Conservation (phyloP, 805 yeast genomes). For the Nakazawaea populi region DNA sequence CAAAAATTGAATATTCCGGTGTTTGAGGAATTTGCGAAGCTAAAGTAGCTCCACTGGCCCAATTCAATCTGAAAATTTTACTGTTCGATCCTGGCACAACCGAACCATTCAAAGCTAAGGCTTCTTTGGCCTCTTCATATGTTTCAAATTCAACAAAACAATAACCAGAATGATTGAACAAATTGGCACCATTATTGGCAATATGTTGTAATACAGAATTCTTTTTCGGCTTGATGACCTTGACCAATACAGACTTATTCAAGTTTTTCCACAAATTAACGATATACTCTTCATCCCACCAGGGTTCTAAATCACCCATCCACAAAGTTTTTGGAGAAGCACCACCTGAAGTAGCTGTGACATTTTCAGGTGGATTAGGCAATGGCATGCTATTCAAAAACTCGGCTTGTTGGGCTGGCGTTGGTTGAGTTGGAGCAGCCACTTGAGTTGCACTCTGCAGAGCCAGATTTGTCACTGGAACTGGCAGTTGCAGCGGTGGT, state of each 20-base stretch:
- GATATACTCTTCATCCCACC: slow-evolving; percentile 62
- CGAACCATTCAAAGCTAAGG: slow-evolving; percentile 60
- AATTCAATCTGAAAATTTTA: slow-evolving; percentile 66
- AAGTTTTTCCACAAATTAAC: slow-evolving; percentile 55
- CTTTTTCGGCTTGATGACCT: slow-evolving; percentile 48
- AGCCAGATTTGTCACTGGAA: background rate
- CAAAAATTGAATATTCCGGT: slow-evolving; percentile 73
- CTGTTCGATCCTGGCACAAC: slow-evolving; percentile 52
- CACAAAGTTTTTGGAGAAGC: slow-evolving; percentile 66
- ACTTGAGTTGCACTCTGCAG: background rate
- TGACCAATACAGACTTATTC: slow-evolving; percentile 54
- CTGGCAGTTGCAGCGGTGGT: background rate
- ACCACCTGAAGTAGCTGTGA: slow-evolving; percentile 33
- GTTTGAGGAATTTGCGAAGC: slow-evolving; percentile 64
- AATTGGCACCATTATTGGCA: slow-evolving; percentile 14
- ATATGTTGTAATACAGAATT: slow-evolving; percentile 29
- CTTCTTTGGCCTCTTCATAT: slow-evolving; percentile 65
- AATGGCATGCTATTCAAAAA: slow-evolving; percentile 22
- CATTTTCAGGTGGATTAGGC: slow-evolving; percentile 50
- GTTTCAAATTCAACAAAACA: slow-evolving; percentile 73
- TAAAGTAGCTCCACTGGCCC: slow-evolving; percentile 83
- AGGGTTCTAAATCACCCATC: slow-evolving; percentile 87
- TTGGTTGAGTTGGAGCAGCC: slow-evolving; percentile 1
- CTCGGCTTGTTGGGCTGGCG: slow-evolving; percentile 10
- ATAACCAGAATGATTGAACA: slow-evolving; percentile 46